Base-by-base conservation (phyloP, 2,329 filamentous ascomycete species). In the Trichoderma sp. region DNA sequence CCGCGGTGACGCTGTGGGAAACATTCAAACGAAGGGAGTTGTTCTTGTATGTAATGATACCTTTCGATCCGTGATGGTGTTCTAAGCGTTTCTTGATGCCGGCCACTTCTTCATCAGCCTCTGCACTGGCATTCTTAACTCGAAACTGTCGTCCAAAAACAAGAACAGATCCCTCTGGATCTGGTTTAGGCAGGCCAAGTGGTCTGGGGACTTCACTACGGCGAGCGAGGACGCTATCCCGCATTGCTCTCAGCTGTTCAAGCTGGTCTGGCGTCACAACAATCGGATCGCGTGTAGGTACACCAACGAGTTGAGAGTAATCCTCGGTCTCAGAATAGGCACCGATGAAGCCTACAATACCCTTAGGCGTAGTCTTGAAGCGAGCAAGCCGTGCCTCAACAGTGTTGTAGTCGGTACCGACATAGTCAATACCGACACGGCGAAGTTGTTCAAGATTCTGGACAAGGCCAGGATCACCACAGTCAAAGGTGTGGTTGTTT, bases 381-480 rank as follows among this genome's bases (percentile, higher is more conserved):
- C 65, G 65, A 20, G 65, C 53, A 47, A 68, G 65, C 1, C 65
- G 26, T 6, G 65, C 65, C 8, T 68, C 65, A 11, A 58, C 65
- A 3, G 34, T 59, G 28, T 47, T 68, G 53, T 68, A 68, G 23
- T 68, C 65, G 3, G 65, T 59, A 7, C 65, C 65, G 26, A 68
- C 65, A 12, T 68, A 68, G 11, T 68, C 65, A 23, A 68, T 68
- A 8, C 65, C 65, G 3, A 68, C 65, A 12, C 65, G 65, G 34
- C 53, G 65, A 30, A 68, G 34, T 32, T 68, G 65, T n/a, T 68
- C 65, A n/a, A 68, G 55, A 17, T 68, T 68, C 13, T 68, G 65
- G 23, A 68, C 17, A 20, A 68, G 36, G 13, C 65, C 65, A 43
- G 65, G 17, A 7, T 68, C 65, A 7, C 65, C 65, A 32, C 55